Base-by-base conservation (phyloP, 2,329 filamentous ascomycete genomes). In the Aspergillus unguis region DNA sequence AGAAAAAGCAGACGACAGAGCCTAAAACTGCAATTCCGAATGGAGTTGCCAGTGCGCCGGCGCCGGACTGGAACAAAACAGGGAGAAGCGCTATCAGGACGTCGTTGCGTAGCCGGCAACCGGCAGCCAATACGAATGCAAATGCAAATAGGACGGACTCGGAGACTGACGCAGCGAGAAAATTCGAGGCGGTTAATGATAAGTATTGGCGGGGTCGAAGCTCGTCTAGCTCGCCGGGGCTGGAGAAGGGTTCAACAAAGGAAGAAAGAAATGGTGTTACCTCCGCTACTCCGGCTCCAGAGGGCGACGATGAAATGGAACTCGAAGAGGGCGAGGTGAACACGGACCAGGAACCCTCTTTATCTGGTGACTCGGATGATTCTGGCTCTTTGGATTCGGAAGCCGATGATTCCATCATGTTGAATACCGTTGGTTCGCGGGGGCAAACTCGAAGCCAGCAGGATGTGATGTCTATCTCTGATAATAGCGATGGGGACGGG, bases 51-150 rank as follows among this genome's bases (percentile, higher is more conserved):
- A 51, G 44, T 44, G 50, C 56, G 4, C 66, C 67, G 7, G 63
- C 65, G 1, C 65, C 69, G n/a, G 74, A 68, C 50, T 78, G 75
- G 76, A 78, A 78, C 46, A 68, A 73, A 52, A 70, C 70, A 23
- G 71, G 69, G 26, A 73, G 72, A 44, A 65, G 65, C 40, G 66
- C 68, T 6, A 68, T 77, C 42, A 66, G 76, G 36, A 78, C 73
- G 11, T 71, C 71, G 1, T 69, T 77, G 48, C 65, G 69, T 28
- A 63, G 62, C 49, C 62, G 65, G 32, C 58, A 56, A 10, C 17
- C 17, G 17, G 36, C 36, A 23, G 36, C 36, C 36, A 51, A 56
- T 26, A n/a, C 54, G n/a, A 56, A 51, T 17, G 55, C 55, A 25
- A 61, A 52, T 17, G n/a, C 27, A 8, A 40, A 29, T 28, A 23